These are phyloP conservation scores for Metschnikowia borealis DNA, from an alignment of 805 yeast genomes.

Conservation along the genomic window DNA sequence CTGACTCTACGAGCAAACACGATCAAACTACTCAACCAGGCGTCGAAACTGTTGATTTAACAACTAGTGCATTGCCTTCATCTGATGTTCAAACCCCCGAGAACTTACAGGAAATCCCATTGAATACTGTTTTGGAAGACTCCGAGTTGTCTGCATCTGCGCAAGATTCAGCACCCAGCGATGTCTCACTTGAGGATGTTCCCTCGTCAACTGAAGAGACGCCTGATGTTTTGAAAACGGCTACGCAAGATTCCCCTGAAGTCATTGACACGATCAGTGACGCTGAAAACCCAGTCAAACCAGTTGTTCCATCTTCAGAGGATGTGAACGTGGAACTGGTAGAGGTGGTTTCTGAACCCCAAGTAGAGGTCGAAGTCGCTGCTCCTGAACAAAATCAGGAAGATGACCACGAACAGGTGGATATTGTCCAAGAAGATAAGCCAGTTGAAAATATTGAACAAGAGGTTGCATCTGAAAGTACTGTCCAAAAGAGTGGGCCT, in stretches of 20 bases:
- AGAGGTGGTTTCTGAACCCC: background rate
- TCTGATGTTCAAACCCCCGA: background rate
- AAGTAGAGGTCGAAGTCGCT: background rate
- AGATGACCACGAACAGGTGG: background rate
- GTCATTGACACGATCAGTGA: background rate
- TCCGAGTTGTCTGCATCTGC: background rate
- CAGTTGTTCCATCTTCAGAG: too few species aligned
- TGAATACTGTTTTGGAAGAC: background rate
- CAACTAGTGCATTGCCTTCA: background rate
- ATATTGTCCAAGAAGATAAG: background rate
- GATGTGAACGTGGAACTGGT: background rate
- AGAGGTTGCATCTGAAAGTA: background rate
- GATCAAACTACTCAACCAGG: background rate
- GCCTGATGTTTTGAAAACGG: background rate
- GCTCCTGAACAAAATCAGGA: background rate
- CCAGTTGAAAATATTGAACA: background rate
- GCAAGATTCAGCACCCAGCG: background rate
- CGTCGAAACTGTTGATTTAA: background rate
- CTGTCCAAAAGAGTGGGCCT: background rate
- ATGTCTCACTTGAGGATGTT: background rate
- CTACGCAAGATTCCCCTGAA: background rate
- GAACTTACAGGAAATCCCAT: background rate
- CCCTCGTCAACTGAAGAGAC: background rate
- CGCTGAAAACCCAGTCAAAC: background rate
- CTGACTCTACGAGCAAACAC: background rate